Evolutionary conservation across 306 rosid species (phyloP).

Genomic region (Gastrolobium bilobum): DNA sequence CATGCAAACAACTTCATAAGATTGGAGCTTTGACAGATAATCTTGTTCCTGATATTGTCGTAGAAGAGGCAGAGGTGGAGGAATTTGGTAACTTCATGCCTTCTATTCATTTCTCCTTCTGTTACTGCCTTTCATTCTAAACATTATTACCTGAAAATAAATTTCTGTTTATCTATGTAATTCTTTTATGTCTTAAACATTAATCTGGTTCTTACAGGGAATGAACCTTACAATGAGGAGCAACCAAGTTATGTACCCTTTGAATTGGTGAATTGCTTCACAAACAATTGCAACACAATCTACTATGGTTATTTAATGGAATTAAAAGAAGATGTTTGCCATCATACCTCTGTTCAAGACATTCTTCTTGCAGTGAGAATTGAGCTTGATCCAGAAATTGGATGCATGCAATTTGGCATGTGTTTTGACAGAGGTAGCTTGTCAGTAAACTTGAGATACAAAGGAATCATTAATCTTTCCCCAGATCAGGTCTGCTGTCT

Average conservation of each 20-base stretch:
- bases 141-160: constrained; percentile 12
- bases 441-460: constrained; percentile 55
- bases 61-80: constrained; percentile 65
- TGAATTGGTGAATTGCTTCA: constrained; percentile 58
- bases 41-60: constrained; percentile 73
- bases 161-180: constrained; percentile 3
- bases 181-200: constrained; percentile 14
- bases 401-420: constrained; percentile 56
- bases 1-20: constrained; percentile 87
- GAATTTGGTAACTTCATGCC: constrained; percentile 61
- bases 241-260: constrained; percentile 72
- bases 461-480: constrained; percentile 62
- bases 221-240: constrained; percentile 60
- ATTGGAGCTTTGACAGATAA: constrained; percentile 83
- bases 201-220: constrained; percentile 56
- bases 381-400: constrained; percentile 66
- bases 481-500: constrained; percentile 63
- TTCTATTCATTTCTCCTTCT: constrained; percentile 38
- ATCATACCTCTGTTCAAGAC: constrained; percentile 61
- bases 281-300: constrained; percentile 38
- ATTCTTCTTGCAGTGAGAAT: constrained; percentile 67
- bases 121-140: constrained; percentile 2
- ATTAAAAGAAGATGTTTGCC: constrained; percentile 60
- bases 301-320: constrained; percentile 83
- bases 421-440: constrained; percentile 64